Conservation (phyloP, 1,284 basidiomycete genomes). For the Mycena citricolor region DNA sequence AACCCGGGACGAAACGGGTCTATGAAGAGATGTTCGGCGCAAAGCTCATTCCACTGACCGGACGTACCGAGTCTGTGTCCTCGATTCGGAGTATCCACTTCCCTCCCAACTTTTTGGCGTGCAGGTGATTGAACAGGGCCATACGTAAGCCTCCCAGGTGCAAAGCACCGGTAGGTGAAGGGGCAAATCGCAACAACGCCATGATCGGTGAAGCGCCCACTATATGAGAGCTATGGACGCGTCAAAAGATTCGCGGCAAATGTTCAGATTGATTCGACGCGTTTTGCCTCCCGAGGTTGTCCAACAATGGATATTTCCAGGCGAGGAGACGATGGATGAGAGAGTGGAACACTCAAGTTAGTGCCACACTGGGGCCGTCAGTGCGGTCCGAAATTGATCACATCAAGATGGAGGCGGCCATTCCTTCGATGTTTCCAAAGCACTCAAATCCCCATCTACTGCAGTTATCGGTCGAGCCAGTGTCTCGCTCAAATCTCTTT, state of each 20-base stretch:
- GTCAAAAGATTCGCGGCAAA: too few species aligned
- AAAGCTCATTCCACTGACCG: neutral
- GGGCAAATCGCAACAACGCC: slow-evolving; percentile 88
- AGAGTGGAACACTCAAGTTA: too few species aligned
- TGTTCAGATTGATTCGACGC: too few species aligned
- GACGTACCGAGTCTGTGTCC: slow-evolving; percentile 85
- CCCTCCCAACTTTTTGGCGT: slow-evolving; percentile 78
- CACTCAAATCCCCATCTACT: slow-evolving; percentile 14
- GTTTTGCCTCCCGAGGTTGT: too few species aligned
- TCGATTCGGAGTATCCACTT: slow-evolving; percentile 93
- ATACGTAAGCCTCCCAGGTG: slow-evolving; percentile 97
- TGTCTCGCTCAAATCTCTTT: slow-evolving; percentile 12
- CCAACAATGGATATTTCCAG: too few species aligned
- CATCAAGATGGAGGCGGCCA: too few species aligned
- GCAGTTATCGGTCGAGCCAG: slow-evolving; percentile 1
- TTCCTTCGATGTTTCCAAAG: too few species aligned
- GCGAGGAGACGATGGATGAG: too few species aligned
- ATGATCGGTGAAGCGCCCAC: slow-evolving; percentile 33
- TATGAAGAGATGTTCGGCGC: slow-evolving; percentile 38
- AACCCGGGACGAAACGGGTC: slow-evolving; percentile 80
- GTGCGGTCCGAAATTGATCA: too few species aligned
- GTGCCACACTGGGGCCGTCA: too few species aligned
- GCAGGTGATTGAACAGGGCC: slow-evolving; percentile 91
- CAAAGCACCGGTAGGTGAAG: slow-evolving; percentile 92
- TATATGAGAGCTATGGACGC: too few species aligned